Conservation (phyloP, 2,329 filamentous ascomycete genomes). For the Ophiostoma novo-ulmi region DNA sequence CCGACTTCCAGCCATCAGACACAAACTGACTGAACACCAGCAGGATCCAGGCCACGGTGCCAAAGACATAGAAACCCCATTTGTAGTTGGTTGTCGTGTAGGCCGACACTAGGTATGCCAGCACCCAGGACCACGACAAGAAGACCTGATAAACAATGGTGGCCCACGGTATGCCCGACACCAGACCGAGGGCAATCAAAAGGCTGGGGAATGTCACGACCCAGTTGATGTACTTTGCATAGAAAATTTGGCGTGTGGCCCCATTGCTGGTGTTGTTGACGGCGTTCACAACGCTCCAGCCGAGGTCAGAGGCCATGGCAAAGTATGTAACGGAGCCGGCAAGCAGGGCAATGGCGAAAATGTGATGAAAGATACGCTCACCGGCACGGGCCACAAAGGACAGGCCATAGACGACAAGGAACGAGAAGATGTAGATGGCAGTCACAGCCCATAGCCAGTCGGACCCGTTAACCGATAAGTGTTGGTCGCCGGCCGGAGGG, state of each 20-base stretch:
- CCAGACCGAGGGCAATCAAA: constrained; percentile 44
- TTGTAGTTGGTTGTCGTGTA: constrained; percentile 48
- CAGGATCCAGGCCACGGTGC: constrained; percentile 43
- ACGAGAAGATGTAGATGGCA: constrained; percentile 44
- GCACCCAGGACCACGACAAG: constrained; percentile 48
- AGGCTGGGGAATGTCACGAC: constrained; percentile 46
- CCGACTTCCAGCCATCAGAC: constrained; percentile 36
- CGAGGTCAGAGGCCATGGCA: constrained; percentile 49
- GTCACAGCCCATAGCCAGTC: constrained; percentile 54
- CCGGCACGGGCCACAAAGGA: constrained; percentile 42
- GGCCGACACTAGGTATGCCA: constrained; percentile 47
- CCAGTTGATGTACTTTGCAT: constrained; percentile 53
- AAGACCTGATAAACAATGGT: constrained; percentile 49
- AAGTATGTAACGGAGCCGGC: constrained; percentile 49
- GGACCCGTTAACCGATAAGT: constrained; percentile 44
- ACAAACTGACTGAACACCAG: constrained; percentile 46
- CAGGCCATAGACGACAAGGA: constrained; percentile 40
- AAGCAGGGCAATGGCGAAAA: constrained; percentile 47
- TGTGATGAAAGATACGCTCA: constrained; percentile 54
- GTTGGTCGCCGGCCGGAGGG: constrained; percentile 39
- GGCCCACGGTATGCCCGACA: constrained; percentile 50
- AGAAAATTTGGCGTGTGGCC: constrained; percentile 48
- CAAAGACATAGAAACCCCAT: constrained; percentile 55
- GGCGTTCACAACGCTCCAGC: constrained; percentile 37
- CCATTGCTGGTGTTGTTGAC: constrained; percentile 34